Evolutionary conservation across 345 rosid genomes (phyloP), one percentile per base, ranked within the genome.

Genomic region (Eucalyptus tenuipes): DNA sequence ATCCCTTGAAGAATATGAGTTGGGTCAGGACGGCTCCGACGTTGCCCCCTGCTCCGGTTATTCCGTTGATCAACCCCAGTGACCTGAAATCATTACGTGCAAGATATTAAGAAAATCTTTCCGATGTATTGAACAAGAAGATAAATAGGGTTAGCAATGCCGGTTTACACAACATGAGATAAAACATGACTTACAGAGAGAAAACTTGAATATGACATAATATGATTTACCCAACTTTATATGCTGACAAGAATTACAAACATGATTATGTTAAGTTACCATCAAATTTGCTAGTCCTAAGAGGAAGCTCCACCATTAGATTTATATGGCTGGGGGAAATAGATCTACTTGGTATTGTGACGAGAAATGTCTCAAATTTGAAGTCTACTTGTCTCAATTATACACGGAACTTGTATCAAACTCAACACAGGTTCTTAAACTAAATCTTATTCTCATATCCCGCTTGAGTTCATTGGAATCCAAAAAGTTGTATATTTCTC

Each of bases 11-110:
- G 91, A 97, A 97, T 45, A 95, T 92, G n/a, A 97, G 31, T 17
- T 96, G 99, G 3, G 99, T 96, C 59, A 97, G 33, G 24, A 96
- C 96, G 10, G 99, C 99, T 2, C 99, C 99, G n/a, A 95, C 94
- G 53, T 95, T 97, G 87, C 99, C 99, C 45, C 99, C 98, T 2
- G 97, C 99, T 89, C 99, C 99, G 1, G 98, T 95, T 98, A 97
- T 96, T 7, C 99, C 99, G 2, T 98, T 95, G 87, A 96, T 90
- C 68, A 96, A 89, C 16, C 99, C 99, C 25, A 97, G 88, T 44
- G 99, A 96, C 94, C 99, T 97, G 85, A 87, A 86, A 31, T 8
- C 15, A 24, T 8, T 17, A 4, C 42, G 22, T 37, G 40, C 24
- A 3, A 68, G 37, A 15, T 24, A 16, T 33, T 31, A 33, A 68